phyloP scores from a whole-genome alignment of 2,329 filamentous ascomycete species.

The Macrophomina pseudophaseolina region DNA sequence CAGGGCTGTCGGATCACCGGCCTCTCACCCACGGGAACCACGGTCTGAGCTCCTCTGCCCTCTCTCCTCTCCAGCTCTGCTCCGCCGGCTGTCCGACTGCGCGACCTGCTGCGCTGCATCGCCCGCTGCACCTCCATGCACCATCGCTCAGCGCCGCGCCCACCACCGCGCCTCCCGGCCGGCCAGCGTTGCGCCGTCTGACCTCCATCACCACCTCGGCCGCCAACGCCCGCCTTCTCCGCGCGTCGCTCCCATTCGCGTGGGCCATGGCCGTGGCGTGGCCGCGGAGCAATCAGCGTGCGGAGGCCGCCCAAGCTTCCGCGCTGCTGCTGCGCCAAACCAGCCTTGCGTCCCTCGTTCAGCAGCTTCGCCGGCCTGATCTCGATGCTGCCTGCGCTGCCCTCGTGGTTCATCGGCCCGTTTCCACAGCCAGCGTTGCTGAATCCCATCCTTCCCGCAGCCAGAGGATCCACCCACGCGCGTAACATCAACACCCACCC shows the following conservation, averaged over 20 bases:
- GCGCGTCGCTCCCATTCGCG: not conserved
- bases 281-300: not conserved
- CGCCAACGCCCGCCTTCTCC: not conserved
- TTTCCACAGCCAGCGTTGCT: constrained; percentile 14
- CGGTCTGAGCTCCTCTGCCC: not conserved
- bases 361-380: not conserved
- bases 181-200: constrained; percentile 3
- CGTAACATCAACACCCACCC: not conserved
- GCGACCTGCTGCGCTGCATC: too few relatives aligned
- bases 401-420: constrained; percentile 15
- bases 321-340: not conserved
- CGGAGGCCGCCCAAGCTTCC: constrained; percentile 4
- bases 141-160: not conserved
- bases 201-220: not conserved
- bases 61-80: not conserved
- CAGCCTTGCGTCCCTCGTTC: constrained; percentile 1
- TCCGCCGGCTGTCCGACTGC: too few relatives aligned
- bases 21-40: not conserved
- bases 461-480: constrained; percentile 2
- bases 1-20: not conserved
- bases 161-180: not conserved
- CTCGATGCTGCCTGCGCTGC: not conserved
- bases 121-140: too few relatives aligned
- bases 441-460: constrained; percentile 14
- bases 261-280: not conserved